Conservation (phyloP, 495 filamentous ascomycete species). For the Friedmanniomyces simplex region DNA sequence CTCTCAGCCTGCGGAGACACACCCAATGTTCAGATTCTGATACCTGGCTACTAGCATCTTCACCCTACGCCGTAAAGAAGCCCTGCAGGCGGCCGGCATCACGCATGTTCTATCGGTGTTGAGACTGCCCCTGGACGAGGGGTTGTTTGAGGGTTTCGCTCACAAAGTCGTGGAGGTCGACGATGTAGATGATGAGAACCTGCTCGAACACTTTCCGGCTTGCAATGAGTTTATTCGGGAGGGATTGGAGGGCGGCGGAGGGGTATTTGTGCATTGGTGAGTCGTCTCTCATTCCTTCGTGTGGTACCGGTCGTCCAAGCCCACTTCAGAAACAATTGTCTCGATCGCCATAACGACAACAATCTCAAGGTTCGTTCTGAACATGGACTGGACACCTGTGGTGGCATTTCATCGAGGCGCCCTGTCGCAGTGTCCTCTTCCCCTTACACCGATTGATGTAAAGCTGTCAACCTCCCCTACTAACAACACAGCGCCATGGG, state of each 20-base stretch:
- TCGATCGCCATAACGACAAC: no score
- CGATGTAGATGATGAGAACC: conserved; percentile 76
- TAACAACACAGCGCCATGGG: conserved; percentile 68
- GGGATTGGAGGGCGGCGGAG: conserved; percentile 55
- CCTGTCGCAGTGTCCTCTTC: no score
- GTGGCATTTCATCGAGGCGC: no score
- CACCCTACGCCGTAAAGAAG: conserved; percentile 55
- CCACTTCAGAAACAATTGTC: no score
- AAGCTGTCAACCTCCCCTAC: no score
- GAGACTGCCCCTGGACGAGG: conserved; percentile 44
- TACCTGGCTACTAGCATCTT: conserved; percentile 55
- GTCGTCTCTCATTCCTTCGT: conserved; percentile 10
- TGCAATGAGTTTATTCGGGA: conserved; percentile 74
- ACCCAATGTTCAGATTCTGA: not conserved
- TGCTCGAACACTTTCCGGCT: conserved; percentile 66
- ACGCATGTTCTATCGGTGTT: conserved; percentile 87
- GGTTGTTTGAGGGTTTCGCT: conserved; percentile 46
- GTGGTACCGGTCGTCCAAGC: not conserved
- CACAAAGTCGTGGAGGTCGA: conserved; percentile 76
- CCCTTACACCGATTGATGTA: no score
- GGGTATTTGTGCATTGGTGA: conserved; percentile 68
- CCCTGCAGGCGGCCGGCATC: conserved; percentile 61
- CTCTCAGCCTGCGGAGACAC: not conserved
- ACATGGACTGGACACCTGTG: no score
- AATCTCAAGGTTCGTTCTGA: no score